phyloP scores from a whole-genome alignment of 192 early-diverging fungal species.

The Bifiguratus adelaidae region DNA sequence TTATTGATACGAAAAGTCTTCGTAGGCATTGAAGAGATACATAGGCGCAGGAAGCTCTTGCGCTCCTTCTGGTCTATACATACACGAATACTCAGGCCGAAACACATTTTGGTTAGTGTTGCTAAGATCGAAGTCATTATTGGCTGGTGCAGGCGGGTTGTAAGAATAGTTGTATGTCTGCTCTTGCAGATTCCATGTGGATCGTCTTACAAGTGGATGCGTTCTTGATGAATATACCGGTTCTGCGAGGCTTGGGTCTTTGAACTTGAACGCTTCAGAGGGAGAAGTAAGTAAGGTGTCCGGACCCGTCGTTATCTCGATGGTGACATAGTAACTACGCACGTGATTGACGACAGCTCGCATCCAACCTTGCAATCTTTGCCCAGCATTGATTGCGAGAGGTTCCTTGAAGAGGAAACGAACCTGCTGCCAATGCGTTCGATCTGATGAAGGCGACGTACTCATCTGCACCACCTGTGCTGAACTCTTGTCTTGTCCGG shows the following conservation, averaged over 20 bases:
- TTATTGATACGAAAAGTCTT: too few species aligned
- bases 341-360: conserved; percentile 80
- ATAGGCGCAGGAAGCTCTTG: too few species aligned
- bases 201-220: conserved; percentile 38
- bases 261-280: conserved; percentile 13
- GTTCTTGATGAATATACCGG: neutral
- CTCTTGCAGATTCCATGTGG: conserved; percentile 85
- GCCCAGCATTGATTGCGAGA: conserved; percentile 86
- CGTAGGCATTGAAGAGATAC: too few species aligned
- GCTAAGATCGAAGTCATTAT: too few species aligned
- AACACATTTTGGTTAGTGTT: too few species aligned
- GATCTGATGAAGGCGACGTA: conserved; percentile 74
- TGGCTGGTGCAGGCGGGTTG: conserved; percentile 25
- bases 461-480: conserved; percentile 50
- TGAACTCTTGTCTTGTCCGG: conserved; percentile 23
- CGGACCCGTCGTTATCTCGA: conserved; percentile 53
- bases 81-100: conserved; percentile 45
- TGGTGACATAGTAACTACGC: conserved; percentile 82
- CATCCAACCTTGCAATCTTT: conserved; percentile 77
- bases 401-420: conserved; percentile 90
- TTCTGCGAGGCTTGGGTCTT: conserved; percentile 11
- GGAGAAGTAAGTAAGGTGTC: conserved; percentile 37
- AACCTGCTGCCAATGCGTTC: conserved; percentile 98
- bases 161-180: conserved; percentile 79
- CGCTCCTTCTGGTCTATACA: conserved; percentile 51